Conservation (phyloP, 2,329 filamentous ascomycete genomes). For the Onygenales sp. region DNA sequence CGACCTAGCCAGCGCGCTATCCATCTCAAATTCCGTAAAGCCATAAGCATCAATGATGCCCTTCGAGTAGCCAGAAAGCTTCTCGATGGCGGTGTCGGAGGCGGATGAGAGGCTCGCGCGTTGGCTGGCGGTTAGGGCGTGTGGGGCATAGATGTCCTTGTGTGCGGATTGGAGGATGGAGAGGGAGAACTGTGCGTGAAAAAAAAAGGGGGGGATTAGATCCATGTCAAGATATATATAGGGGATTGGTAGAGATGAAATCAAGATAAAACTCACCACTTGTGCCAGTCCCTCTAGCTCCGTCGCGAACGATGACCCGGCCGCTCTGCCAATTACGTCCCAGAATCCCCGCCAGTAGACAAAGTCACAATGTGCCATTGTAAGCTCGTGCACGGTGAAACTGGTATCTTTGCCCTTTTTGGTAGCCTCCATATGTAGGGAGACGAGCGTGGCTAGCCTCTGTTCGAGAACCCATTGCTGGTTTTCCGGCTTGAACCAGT, state of each 20-base stretch:
- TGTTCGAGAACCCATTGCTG: conserved; percentile 15
- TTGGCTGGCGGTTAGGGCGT: conserved; percentile 7
- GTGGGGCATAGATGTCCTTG: conserved; percentile 10
- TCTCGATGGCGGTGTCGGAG: conserved; percentile 11
- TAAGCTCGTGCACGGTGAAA: conserved; percentile 15
- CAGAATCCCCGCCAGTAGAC: conserved; percentile 16
- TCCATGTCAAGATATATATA: too few species aligned
- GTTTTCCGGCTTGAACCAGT: conserved; percentile 10
- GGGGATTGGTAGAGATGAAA: not conserved
- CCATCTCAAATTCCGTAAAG: conserved; percentile 18
- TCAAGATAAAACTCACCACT: conserved; percentile 6
- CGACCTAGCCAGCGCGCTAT: conserved; percentile 15
- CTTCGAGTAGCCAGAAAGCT: conserved; percentile 12
- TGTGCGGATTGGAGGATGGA: conserved; percentile 12
- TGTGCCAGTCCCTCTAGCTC: conserved; percentile 10
- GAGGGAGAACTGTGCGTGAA: conserved; percentile 11
- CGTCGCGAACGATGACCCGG: conserved; percentile 2
- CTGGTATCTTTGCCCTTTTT: conserved; percentile 14
- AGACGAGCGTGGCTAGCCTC: conserved; percentile 12
- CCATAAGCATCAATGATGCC: conserved; percentile 16
- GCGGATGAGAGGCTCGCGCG: conserved; percentile 9
- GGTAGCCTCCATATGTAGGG: conserved; percentile 14
- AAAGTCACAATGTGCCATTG: conserved; percentile 19
- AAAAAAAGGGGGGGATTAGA: too few species aligned
- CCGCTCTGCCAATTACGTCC: conserved; percentile 9